These are phyloP conservation scores for Sphaerulina vaccinii DNA, from an alignment of 2,329 filamentous ascomycete genomes.

Conservation along the genomic window DNA sequence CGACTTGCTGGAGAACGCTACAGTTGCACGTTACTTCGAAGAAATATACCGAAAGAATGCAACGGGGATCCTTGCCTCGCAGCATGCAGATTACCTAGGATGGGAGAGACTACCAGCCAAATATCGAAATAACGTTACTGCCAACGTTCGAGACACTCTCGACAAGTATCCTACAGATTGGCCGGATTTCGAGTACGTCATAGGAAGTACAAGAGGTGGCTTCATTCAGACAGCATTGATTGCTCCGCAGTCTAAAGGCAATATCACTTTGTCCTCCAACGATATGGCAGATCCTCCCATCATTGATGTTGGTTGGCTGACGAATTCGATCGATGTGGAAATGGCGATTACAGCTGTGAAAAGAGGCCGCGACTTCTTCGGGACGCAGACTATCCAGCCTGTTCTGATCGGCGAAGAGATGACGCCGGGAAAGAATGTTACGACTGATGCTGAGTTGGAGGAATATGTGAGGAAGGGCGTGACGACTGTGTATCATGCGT, in stretches of 20 bases:
- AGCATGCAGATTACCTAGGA: slow-evolving; percentile 11
- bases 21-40: neutral
- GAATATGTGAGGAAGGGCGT: slow-evolving; percentile 9
- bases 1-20: neutral
- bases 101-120: slow-evolving; percentile 12
- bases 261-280: slow-evolving; percentile 11
- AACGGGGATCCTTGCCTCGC: slow-evolving; percentile 14
- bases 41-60: neutral
- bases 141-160: neutral
- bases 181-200: slow-evolving; percentile 21
- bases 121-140: slow-evolving; percentile 2
- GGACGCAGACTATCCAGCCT: slow-evolving; percentile 29
- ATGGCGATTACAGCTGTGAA: slow-evolving; percentile 37
- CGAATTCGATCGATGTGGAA: slow-evolving; percentile 33
- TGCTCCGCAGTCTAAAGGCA: slow-evolving; percentile 27
- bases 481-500: slow-evolving; percentile 15
- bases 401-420: slow-evolving; percentile 16
- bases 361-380: slow-evolving; percentile 35
- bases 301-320: slow-evolving; percentile 38
- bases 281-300: slow-evolving; percentile 13
- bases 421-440: slow-evolving; percentile 17
- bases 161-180: slow-evolving; percentile 10
- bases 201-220: slow-evolving; percentile 6
- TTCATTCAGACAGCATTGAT: slow-evolving; percentile 26
- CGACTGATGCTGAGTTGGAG: slow-evolving; percentile 17